Conservation (phyloP, 2,329 filamentous ascomycete species). For the Colletotrichum salicis region DNA sequence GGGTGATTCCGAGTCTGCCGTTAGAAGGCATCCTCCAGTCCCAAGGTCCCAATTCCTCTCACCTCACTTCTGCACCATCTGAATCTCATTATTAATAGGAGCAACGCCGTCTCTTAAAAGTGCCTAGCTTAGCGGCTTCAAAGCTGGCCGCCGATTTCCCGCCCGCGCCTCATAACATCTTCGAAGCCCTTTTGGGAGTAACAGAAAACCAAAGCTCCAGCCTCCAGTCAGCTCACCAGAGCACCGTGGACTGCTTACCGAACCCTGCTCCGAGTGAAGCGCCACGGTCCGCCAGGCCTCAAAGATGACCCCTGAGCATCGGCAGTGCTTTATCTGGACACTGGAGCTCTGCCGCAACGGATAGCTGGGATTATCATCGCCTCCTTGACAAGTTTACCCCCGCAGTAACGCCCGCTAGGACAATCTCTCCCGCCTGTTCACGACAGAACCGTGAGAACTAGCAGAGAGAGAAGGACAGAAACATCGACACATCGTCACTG, state of each 20-base stretch:
- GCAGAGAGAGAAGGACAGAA: not conserved
- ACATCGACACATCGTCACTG: not conserved
- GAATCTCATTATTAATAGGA: conserved; percentile 19
- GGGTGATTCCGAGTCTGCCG: not conserved
- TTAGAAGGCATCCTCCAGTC: not conserved
- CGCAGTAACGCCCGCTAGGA: conserved; percentile 7
- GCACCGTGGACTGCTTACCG: not conserved
- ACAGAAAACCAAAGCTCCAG: too few species aligned
- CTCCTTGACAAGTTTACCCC: not conserved
- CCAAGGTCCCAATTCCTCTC: not conserved
- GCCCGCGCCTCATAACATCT: conserved; percentile 5
- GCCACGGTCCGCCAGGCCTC: conserved; percentile 9
- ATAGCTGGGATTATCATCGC: not conserved
- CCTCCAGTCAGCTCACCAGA: not conserved
- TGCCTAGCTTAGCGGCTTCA: conserved; percentile 11
- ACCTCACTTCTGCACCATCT: not conserved
- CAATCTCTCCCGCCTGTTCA: not conserved
- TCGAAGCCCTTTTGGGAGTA: not conserved
- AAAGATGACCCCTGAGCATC: conserved; percentile 24
- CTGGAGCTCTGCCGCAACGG: not conserved
- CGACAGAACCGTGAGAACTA: not conserved
- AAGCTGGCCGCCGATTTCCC: conserved; percentile 12
- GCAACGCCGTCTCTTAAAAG: not conserved
- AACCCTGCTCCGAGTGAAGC: not conserved
- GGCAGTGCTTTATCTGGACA: not conserved